A percentile compares a stretch with the other conserved stretches of the same genome.
Evolutionary conservation across 2,329 filamentous ascomycete genomes (phyloP).

Genomic region (Phyllosticta citrichinensis): DNA sequence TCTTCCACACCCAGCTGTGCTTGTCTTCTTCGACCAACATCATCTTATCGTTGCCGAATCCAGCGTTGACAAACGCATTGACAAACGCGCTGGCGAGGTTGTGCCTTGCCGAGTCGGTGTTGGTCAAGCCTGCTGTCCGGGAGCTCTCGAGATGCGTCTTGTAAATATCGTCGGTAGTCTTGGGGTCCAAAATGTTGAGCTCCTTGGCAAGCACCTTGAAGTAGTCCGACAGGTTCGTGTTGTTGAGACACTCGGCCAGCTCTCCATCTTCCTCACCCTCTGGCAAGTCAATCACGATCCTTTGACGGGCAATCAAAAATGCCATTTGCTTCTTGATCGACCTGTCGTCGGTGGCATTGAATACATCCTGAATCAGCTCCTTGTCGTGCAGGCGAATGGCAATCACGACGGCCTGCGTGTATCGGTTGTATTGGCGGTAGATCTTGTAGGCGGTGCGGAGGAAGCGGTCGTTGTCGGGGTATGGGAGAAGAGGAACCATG

Average conservation of each 20-base stretch:
- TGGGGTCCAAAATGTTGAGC: conserved; percentile 91
- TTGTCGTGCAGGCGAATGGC: conserved; percentile 88
- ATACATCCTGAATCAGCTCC: conserved; percentile 71
- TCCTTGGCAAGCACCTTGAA: conserved; percentile 94
- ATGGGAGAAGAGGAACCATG: conserved; percentile 96
- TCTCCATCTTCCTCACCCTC: conserved; percentile 61
- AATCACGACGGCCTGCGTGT: conserved; percentile 85
- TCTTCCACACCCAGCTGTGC: conserved; percentile 97
- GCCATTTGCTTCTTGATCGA: conserved; percentile 87
- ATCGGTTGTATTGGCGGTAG: conserved; percentile 86
- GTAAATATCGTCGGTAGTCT: conserved; percentile 97
- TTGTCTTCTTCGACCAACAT: conserved; percentile 81
- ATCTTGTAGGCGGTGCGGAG: conserved; percentile 86
- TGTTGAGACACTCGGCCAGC: conserved; percentile 74
- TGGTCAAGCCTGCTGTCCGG: conserved; percentile 83
- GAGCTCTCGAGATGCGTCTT: conserved; percentile 97
- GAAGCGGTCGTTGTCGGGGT: conserved; percentile 94
- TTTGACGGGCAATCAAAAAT: conserved; percentile 84
- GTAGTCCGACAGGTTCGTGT: conserved; percentile 77
- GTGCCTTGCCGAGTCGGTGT: conserved; percentile 89
- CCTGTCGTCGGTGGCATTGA: conserved; percentile 69
- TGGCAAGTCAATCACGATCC: conserved; percentile 67
- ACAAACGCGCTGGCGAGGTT: conserved; percentile 95
- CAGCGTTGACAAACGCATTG: conserved; percentile 93
- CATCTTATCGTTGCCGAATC: conserved; percentile 93